phyloP scores from a whole-genome alignment of 225 moss, liverwort and hornwort genomes.

The Asterella californica region DNA sequence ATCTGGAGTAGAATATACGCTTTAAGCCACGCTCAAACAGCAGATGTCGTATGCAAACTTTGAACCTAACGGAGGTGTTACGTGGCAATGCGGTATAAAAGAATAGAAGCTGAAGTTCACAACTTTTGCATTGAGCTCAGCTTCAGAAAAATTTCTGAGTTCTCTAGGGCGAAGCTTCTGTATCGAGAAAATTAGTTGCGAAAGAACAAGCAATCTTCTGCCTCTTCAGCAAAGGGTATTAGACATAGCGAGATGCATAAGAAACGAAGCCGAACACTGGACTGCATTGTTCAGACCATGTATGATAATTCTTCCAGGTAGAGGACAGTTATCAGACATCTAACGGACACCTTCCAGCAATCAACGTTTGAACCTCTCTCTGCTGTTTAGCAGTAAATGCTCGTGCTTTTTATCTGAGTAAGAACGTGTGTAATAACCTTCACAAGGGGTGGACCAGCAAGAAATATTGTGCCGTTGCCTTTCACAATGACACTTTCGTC shows the following conservation, averaged over 20 bases:
- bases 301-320: background rate
- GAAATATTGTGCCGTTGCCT: constrained; percentile 95
- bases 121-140: too few relatives aligned
- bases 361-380: background rate
- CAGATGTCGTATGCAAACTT: too few relatives aligned
- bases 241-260: background rate
- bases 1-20: too few relatives aligned
- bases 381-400: background rate
- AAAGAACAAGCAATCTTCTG: too few relatives aligned
- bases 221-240: background rate
- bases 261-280: too few relatives aligned
- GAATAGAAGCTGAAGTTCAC: too few relatives aligned
- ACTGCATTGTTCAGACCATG: background rate
- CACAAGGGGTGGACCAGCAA: constrained; percentile 94
- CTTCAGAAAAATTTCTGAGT: constrained; percentile 1
- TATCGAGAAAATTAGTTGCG: background rate
- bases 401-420: background rate
- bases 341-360: background rate
- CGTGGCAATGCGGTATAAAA: too few relatives aligned
- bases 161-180: background rate
- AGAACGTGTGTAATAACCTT: constrained; percentile 55
- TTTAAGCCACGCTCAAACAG: too few relatives aligned
- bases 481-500: constrained; percentile 98
- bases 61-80: too few relatives aligned
- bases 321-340: too few relatives aligned